phyloP scores from a whole-genome alignment of 2,329 filamentous ascomycete species.

The Didymella glomerata region DNA sequence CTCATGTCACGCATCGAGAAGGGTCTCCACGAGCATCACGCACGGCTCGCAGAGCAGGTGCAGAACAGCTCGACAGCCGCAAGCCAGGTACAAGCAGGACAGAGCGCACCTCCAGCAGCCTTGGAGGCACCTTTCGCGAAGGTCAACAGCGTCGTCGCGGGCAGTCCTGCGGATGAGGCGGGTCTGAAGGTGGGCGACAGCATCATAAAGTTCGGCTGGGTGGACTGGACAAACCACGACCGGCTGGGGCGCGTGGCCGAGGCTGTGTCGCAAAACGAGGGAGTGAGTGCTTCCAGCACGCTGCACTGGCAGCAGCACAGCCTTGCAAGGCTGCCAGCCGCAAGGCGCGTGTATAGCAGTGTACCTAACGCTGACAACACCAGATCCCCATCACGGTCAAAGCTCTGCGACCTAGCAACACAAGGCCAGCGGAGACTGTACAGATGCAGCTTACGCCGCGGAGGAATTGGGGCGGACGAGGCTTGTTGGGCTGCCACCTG shows the following conservation, averaged over 20 bases:
- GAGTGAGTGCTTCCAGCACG: constrained; percentile 65
- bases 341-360: background rate
- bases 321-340: constrained; percentile 15
- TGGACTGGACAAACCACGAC: constrained; percentile 86
- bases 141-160: constrained; percentile 81
- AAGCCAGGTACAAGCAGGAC: constrained; percentile 30
- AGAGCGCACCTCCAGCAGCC: constrained; percentile 40
- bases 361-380: constrained; percentile 35
- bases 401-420: constrained; percentile 59
- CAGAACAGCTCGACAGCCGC: constrained; percentile 49
- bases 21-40: constrained; percentile 88
- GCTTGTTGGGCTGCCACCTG: constrained; percentile 89
- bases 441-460: constrained; percentile 77
- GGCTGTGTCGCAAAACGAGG: constrained; percentile 87
- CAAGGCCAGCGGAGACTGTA: constrained; percentile 60
- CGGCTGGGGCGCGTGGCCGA: constrained; percentile 86
- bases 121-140: constrained; percentile 79
- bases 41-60: constrained; percentile 64
- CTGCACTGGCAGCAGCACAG: constrained; percentile 20
- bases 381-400: constrained; percentile 77
- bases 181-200: constrained; percentile 82
- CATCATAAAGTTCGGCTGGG: constrained; percentile 84
- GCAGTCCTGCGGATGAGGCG: constrained; percentile 82
- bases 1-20: constrained; percentile 86
- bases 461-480: constrained; percentile 88